phyloP scores from a whole-genome alignment of 2,329 filamentous ascomycete species.

The Beauveria varroae region DNA sequence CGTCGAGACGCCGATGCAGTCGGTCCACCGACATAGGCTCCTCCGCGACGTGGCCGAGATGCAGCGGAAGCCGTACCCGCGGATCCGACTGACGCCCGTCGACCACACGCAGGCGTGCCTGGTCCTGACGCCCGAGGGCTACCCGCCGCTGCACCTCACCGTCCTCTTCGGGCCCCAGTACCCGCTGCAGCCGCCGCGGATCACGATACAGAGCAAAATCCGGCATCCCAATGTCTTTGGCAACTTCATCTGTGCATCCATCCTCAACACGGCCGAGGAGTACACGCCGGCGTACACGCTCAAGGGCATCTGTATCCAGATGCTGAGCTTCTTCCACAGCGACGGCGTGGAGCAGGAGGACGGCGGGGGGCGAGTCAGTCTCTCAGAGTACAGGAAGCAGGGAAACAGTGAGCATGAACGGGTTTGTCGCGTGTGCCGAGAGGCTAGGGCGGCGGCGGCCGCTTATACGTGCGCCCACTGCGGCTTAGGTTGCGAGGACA shows the following conservation, averaged over 20 bases:
- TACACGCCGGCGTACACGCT: constrained; percentile 45
- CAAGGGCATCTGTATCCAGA: constrained; percentile 40
- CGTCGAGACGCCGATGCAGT: neutral
- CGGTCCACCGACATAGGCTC: constrained; percentile 19
- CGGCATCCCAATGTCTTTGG: constrained; percentile 39
- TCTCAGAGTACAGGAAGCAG: constrained; percentile 18
- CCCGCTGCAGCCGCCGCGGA: constrained; percentile 30
- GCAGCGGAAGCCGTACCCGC: constrained; percentile 36
- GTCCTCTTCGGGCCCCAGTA: constrained; percentile 28
- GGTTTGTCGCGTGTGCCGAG: neutral
- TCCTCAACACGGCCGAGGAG: constrained; percentile 33
- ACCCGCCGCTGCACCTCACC: constrained; percentile 34
- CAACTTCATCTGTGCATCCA: constrained; percentile 38
- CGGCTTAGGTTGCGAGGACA: neutral
- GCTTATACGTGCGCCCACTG: neutral
- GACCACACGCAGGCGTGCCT: constrained; percentile 34
- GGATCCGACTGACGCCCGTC: constrained; percentile 32
- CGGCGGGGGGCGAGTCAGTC: constrained; percentile 16
- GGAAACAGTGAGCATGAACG: neutral
- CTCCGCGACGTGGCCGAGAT: constrained; percentile 39
- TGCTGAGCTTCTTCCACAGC: constrained; percentile 45
- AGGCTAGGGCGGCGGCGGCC: neutral
- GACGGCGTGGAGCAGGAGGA: constrained; percentile 34
- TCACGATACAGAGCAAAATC: constrained; percentile 33
- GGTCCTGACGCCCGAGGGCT: constrained; percentile 32